A percentile compares a stretch with the other conserved stretches of the same genome.
Conservation (phyloP, 2,329 filamentous ascomycete genomes). For the Pseudogymnoascus sp. region DNA sequence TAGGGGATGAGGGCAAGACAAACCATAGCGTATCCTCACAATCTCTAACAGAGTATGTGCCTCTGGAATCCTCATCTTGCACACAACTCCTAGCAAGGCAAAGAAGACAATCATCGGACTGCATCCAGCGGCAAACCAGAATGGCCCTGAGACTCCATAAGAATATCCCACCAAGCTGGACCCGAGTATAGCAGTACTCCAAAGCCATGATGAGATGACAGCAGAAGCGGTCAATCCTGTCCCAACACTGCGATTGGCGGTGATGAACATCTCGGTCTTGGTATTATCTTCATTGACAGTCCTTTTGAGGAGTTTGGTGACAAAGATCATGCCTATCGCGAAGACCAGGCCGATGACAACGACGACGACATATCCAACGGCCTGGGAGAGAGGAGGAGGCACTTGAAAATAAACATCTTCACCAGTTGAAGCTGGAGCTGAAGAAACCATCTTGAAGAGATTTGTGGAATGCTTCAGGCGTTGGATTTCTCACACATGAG, state of each 20-base stretch:
- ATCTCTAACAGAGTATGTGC: conserved; percentile 48
- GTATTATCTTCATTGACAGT: conserved; percentile 44
- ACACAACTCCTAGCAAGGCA: conserved; percentile 42
- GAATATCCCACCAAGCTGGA: conserved; percentile 44
- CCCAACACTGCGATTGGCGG: conserved; percentile 43
- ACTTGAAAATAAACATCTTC: conserved; percentile 17
- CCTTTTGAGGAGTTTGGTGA: conserved; percentile 40
- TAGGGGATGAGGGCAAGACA: background rate
- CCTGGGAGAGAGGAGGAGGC: conserved; percentile 31
- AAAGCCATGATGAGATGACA: conserved; percentile 48
- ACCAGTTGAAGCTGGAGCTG: background rate
- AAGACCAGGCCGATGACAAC: conserved; percentile 35
- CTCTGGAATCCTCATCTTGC: conserved; percentile 44
- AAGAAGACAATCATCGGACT: conserved; percentile 51
- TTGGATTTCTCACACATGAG: background rate
- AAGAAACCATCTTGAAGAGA: background rate
- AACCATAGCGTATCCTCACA: conserved; percentile 43
- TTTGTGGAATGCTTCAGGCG: background rate
- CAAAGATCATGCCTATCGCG: conserved; percentile 40
- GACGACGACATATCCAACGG: conserved; percentile 37
- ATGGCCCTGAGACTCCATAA: conserved; percentile 47
- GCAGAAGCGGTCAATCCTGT: conserved; percentile 46
- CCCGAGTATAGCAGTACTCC: conserved; percentile 45
- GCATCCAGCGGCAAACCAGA: conserved; percentile 47
- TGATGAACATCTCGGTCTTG: conserved; percentile 50